phyloP scores from a whole-genome alignment of 208 protist genomes.

The Acanthamoeba healyi region DNA sequence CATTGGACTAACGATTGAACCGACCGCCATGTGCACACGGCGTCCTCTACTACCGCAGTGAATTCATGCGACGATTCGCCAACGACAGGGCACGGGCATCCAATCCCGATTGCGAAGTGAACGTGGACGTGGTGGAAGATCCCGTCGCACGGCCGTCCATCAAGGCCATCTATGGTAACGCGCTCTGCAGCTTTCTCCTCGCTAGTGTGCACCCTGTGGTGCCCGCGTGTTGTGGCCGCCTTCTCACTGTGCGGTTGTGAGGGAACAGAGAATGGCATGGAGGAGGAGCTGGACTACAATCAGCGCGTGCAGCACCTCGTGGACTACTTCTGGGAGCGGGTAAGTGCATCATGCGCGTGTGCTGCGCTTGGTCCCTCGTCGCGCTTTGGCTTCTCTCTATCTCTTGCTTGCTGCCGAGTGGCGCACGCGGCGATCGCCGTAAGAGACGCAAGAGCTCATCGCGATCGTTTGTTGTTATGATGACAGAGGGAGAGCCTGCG shows the following conservation, averaged over 20 bases:
- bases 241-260: too few relatives aligned
- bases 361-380: not conserved
- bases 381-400: not conserved
- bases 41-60: not conserved
- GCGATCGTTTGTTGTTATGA: not conserved
- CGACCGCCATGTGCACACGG: too few relatives aligned
- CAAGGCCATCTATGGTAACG: conserved; percentile 53
- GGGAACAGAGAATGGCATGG: conserved; percentile 62
- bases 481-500: conserved; percentile 33
- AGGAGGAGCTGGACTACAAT: conserved; percentile 53
- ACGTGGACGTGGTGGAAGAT: conserved; percentile 14
- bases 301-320: conserved; percentile 28
- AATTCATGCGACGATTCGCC: conserved; percentile 53
- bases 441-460: not conserved
- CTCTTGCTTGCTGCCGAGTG: too few relatives aligned
- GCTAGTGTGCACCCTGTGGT: not conserved
- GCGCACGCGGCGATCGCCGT: not conserved
- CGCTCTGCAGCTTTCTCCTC: not conserved
- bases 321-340: conserved; percentile 36
- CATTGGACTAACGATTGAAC: too few relatives aligned
- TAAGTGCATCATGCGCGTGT: not conserved
- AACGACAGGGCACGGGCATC: conserved; percentile 54
- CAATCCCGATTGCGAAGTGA: conserved; percentile 71
- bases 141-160: not conserved
- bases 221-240: not conserved